Percentiles rank a stretch among this genome's conserved stretches.
These are phyloP conservation scores for Backusella mclennaniae DNA, from an alignment of 192 early-diverging fungal species.

Conservation along the genomic window DNA sequence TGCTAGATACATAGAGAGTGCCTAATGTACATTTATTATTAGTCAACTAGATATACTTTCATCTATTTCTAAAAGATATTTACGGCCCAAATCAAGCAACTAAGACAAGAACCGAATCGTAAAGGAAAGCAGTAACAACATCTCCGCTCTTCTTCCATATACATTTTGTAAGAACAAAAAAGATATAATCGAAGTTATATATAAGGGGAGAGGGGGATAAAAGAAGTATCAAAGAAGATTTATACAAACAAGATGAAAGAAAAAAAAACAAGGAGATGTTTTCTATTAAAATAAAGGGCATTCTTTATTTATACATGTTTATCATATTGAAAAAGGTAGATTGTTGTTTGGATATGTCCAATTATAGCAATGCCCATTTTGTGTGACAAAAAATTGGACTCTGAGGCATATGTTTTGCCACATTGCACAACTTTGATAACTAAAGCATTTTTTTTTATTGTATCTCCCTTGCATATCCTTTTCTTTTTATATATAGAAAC, in stretches of 20 bases:
- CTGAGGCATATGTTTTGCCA: neutral
- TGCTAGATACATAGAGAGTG: slow-evolving; percentile 33
- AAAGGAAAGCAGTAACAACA: slow-evolving; percentile 1
- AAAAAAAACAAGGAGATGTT: neutral
- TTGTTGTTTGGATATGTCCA: neutral
- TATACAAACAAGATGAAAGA: neutral
- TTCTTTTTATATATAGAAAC: neutral
- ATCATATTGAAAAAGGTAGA: slow-evolving; percentile 4
- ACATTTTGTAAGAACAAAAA: neutral
- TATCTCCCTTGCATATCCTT: neutral
- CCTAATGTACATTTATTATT: slow-evolving; percentile 2
- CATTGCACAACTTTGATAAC: neutral
- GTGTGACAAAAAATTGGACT: neutral
- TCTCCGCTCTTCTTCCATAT: neutral
- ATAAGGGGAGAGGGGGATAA: neutral
- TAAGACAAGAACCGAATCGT: neutral
- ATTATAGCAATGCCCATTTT: neutral
- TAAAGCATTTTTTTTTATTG: neutral
- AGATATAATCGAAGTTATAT: neutral
- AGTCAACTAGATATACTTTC: neutral
- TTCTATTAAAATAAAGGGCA: neutral
- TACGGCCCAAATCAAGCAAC: neutral
- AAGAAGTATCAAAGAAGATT: neutral
- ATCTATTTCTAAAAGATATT: neutral
- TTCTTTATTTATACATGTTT: slow-evolving; percentile 1